phyloP scores from a whole-genome alignment of 106 monocot genomes.

The Triglochin maritima region DNA sequence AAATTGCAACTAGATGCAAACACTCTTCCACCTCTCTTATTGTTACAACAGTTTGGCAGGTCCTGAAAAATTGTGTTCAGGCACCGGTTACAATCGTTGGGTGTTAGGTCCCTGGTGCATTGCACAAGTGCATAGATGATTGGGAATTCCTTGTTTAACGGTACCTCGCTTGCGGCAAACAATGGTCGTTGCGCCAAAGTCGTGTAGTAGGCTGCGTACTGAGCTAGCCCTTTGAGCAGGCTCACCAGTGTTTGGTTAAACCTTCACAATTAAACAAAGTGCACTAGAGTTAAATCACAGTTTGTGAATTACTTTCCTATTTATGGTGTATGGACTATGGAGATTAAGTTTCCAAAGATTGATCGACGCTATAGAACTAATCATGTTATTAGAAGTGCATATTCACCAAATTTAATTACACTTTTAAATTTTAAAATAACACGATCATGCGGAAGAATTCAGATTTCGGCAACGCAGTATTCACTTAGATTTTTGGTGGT shows the following conservation, averaged over 20 bases:
- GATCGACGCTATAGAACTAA: neutral
- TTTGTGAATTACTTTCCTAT: neutral
- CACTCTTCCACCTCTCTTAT: conserved; percentile 15
- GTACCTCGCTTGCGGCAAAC: conserved; percentile 9
- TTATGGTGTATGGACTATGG: neutral
- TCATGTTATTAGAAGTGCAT: too few species aligned
- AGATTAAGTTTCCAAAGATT: neutral
- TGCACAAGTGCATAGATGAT: conserved; percentile 23
- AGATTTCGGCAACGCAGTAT: too few species aligned
- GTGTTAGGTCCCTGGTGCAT: conserved; percentile 25
- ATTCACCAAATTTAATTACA: too few species aligned
- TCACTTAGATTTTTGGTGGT: too few species aligned
- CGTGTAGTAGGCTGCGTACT: neutral
- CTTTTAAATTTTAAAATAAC: too few species aligned
- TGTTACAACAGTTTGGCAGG: neutral
- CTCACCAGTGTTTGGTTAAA: conserved; percentile 1
- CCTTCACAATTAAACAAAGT: neutral
- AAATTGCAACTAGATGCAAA: conserved; percentile 20
- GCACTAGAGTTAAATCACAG: neutral
- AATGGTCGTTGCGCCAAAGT: neutral
- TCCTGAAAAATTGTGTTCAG: neutral
- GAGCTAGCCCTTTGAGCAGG: neutral
- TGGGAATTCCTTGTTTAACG: neutral
- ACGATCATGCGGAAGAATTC: too few species aligned
- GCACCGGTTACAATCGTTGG: conserved; percentile 14